Evolutionary conservation across 495 filamentous ascomycete genomes (phyloP), one percentile per base, ranked within the genome.

Genomic region (Pseudoneurospora amorphoporcata): DNA sequence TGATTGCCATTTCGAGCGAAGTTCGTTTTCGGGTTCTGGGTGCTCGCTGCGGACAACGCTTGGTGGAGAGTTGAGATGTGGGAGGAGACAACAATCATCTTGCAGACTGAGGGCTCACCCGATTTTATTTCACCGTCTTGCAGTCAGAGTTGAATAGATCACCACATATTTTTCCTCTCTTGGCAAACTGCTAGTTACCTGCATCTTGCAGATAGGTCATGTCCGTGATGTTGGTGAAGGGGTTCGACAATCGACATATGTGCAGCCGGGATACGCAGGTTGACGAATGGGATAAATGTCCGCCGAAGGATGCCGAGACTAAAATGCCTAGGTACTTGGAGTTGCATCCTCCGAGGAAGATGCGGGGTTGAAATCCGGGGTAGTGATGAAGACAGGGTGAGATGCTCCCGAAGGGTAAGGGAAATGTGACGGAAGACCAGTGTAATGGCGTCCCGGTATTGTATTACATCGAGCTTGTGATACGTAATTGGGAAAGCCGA

Each of bases 311-410:
- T 45, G 37, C 43, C 70, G 47, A 58, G 70, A 71, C 75, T 75
- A 72, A 73, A 73, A 76, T 75, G 14, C 73, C 77, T 78, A n/a
- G n/a, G n/a, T n/a, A 8, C 72, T 74, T 76, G 75, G 72, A 73
- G 77, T 73, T 78, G 72, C 72, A 72, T 74, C 75, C 72, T 78
- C 75, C 75, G 77, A 73, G 72, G 39, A 65, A 8, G 42, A 72
- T 74, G 75, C 77, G 77, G 75, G 77, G 75, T 76, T 8, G 17
- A 19, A 35, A 42, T 40, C 39, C 8, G 69, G 53, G 17, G 17
- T 19, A n/a, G 16, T 43, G n/a, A n/a, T 53, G 9, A 53, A 23
- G 19, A 53, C 19, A 17, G 45, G n/a, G 19, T 23, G n/a, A 19
- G 45, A 23, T 53, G 19, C 45, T 53, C 23, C 45, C 45, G 19